Evolutionary conservation across 1,139 yeast genomes (phyloP).

Genomic region (Taphrina deformans): DNA sequence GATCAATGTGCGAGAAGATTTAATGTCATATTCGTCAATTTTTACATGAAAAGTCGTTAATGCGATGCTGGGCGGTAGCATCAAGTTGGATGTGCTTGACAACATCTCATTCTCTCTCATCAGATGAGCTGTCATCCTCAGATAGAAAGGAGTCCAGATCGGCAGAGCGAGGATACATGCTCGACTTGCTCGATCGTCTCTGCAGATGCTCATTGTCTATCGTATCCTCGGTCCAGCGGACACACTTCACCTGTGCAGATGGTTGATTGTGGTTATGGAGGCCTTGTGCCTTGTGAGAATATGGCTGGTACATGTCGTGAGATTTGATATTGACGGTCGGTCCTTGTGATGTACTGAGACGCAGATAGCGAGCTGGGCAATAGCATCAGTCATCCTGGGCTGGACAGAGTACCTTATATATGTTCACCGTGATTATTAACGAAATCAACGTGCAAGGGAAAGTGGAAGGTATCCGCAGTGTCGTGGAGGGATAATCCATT

Average conservation of each 20-base stretch:
- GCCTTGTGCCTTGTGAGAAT: neutral
- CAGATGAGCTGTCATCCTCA: no score
- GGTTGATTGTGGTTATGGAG: neutral
- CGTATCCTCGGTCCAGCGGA: constrained; percentile 1
- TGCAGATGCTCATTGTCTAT: constrained; percentile 7
- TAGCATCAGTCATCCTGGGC: neutral
- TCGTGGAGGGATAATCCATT: no score
- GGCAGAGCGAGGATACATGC: neutral
- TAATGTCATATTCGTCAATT: no score
- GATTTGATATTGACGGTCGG: neutral
- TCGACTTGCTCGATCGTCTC: neutral
- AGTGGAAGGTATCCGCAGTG: constrained; percentile 1
- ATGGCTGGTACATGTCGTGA: neutral
- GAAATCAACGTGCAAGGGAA: neutral
- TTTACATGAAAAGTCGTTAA: neutral
- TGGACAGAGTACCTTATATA: neutral
- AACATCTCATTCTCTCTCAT: no score
- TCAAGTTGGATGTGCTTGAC: no score
- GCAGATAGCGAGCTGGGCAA: neutral
- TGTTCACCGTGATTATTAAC: neutral
- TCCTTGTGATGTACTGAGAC: no score
- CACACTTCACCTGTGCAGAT: neutral
- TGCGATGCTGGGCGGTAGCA: no score
- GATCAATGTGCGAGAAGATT: no score
- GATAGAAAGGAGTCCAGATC: neutral